Conservation (phyloP, 2,329 filamentous ascomycete species). For the Akanthomyces muscarius region DNA sequence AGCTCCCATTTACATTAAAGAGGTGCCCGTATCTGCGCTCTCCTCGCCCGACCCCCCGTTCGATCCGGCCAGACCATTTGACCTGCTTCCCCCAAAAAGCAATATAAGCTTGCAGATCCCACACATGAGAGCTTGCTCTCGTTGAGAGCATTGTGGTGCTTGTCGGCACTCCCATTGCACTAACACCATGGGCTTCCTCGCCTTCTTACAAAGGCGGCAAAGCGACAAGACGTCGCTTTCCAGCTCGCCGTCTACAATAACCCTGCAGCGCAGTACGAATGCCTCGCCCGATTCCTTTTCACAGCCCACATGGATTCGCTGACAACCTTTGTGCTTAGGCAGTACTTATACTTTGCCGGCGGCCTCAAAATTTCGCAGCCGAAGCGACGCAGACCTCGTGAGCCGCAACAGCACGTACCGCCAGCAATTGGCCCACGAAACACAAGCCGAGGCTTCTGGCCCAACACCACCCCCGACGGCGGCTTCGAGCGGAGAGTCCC, state of each 20-base stretch:
- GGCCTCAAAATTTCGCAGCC: neutral
- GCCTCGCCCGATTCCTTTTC: neutral
- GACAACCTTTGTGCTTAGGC: neutral
- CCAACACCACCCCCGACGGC: neutral
- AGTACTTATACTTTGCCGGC: neutral
- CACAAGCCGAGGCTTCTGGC: neutral
- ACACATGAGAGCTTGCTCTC: neutral
- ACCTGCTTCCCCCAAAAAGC: neutral
- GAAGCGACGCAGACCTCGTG: neutral
- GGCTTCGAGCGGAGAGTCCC: neutral
- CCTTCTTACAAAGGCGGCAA: slow-evolving; percentile 8
- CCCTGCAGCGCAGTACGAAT: neutral
- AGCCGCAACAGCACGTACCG: neutral
- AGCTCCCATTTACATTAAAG: slow-evolving; percentile 1
- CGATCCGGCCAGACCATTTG: neutral
- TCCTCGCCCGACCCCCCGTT: neutral
- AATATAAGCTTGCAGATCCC: slow-evolving; percentile 11
- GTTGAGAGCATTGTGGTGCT: neutral
- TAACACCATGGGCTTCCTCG: slow-evolving; percentile 12
- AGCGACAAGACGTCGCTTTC: neutral
- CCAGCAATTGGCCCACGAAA: neutral
- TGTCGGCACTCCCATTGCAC: neutral
- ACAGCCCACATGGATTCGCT: neutral
- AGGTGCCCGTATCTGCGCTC: neutral
- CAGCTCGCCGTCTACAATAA: neutral